Base-by-base conservation (phyloP, 352 stramenopile species). In the Elongisporangium prolatum region DNA sequence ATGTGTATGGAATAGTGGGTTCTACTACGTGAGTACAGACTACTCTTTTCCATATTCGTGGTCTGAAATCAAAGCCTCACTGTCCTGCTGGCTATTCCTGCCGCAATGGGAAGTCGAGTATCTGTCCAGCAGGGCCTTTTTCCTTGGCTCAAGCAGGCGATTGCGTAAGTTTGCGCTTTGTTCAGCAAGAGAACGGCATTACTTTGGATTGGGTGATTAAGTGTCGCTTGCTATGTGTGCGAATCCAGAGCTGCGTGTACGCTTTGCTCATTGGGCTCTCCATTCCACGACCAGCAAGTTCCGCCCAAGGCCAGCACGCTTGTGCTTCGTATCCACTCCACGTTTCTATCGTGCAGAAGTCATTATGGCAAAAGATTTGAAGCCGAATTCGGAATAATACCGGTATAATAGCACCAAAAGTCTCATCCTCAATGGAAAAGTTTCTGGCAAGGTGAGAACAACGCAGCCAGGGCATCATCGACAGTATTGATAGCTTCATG, bases 131-230 rank as follows among this genome's bases (percentile, higher is more conserved):
- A 3, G 77, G 79, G 0, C 78, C 58, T 1, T 89, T 88, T 50
- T 84, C 79, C 11, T 64, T 59, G 1, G 47, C 51, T 9, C 61
- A 72, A 4, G 66, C 77, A 6, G 80, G 71, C 49, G 67, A 85
- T 52, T 89, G 79, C 40, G 57, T 77, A 47, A 81, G 61, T 50
- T 89, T 77, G 4, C 86, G 87, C 44, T 83, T 74, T 10, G 63
- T 18, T 0, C 61, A 61, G 0, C 65, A 81, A 54, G 72, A 67
- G 68, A 87, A 68, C 38, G 74, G 52, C 21, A 5, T 14, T 17
- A 34, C 52, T 16, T 21, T 48, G 17, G 34, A 18, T 52, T 57
- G 21, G 21, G 10, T 56, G 10, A 4, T 8, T 55, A 20, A 38
- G 2, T 28, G 21, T 54, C 24, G 47, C 24, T 37, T 34, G 4